These are phyloP conservation scores for Verticillium zaregamsianum DNA, from an alignment of 2,329 filamentous ascomycete genomes.

Conservation along the genomic window DNA sequence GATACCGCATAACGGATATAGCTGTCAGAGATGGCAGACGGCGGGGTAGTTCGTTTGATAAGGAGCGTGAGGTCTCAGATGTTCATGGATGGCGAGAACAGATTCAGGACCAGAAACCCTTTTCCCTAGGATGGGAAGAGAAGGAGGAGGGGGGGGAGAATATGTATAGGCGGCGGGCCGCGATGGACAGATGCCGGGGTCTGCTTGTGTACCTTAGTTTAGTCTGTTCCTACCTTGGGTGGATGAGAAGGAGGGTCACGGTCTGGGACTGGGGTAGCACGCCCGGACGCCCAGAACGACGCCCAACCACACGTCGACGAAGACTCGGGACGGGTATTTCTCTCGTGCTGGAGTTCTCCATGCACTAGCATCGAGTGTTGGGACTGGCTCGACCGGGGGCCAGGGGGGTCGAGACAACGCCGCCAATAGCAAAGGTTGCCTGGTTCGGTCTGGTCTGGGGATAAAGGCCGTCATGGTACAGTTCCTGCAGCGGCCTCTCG, in stretches of 20 bases:
- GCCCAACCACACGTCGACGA: background rate
- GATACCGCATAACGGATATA: background rate
- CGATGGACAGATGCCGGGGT: background rate
- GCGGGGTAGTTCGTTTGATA: background rate
- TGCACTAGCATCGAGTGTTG: background rate
- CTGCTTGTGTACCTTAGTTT: background rate
- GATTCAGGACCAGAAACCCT: background rate
- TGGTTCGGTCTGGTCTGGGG: background rate
- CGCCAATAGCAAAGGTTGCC: background rate
- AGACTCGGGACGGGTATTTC: background rate
- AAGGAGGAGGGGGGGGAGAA: background rate
- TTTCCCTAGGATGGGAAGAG: background rate
- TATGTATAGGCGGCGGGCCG: background rate
- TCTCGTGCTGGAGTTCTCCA: background rate
- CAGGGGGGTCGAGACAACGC: background rate
- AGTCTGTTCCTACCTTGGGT: background rate
- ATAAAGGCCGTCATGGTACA: background rate
- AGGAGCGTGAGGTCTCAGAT: background rate
- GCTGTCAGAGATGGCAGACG: background rate
- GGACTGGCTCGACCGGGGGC: background rate
- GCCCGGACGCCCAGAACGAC: background rate
- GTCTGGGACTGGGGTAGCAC: background rate
- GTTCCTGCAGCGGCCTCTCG: background rate
- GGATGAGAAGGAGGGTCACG: background rate
- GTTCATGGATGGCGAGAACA: background rate